Conservation (phyloP, 2,329 filamentous ascomycete genomes). For the Penicillium decumbens region DNA sequence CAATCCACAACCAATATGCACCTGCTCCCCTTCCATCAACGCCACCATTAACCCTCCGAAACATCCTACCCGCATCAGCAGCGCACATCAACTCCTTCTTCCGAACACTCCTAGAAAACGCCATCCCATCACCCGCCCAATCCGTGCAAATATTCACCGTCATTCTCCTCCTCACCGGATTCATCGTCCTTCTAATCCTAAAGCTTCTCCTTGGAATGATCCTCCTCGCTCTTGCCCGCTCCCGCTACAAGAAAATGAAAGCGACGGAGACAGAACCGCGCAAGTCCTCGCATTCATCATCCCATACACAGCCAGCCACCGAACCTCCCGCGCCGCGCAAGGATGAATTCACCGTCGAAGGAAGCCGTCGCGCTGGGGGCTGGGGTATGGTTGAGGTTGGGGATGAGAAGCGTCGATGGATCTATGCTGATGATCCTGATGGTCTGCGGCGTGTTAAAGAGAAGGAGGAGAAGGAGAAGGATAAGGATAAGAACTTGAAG, state of each 20-base stretch:
- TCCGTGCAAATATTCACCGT: constrained; percentile 56
- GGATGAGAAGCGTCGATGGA: constrained; percentile 78
- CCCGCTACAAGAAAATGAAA: constrained; percentile 78
- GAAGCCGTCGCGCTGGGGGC: constrained; percentile 71
- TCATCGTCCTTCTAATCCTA: constrained; percentile 75
- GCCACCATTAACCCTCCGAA: constrained; percentile 55
- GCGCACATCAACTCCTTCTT: constrained; percentile 37
- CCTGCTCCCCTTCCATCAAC: constrained; percentile 62
- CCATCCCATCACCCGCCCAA: constrained; percentile 41
- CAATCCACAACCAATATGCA: constrained; percentile 47
- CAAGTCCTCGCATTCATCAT: constrained; percentile 3
- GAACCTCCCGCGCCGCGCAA: constrained; percentile 19
- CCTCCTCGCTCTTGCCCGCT: constrained; percentile 71
- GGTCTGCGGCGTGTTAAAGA: constrained; percentile 61
- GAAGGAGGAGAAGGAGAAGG: constrained; percentile 58
- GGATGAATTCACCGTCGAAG: constrained; percentile 58
- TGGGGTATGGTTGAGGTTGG: constrained; percentile 84
- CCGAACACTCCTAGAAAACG: constrained; percentile 39
- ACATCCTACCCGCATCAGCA: constrained; percentile 55
- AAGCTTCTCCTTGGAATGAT: constrained; percentile 87
- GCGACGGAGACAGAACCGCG: constrained; percentile 47
- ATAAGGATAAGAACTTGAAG: constrained; percentile 51
- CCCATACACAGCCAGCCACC: constrained; percentile 1
- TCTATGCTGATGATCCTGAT: constrained; percentile 80
- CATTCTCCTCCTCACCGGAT: constrained; percentile 77